Base-by-base conservation (phyloP, 2,329 filamentous ascomycete species). In the Lecanicillium sp. region DNA sequence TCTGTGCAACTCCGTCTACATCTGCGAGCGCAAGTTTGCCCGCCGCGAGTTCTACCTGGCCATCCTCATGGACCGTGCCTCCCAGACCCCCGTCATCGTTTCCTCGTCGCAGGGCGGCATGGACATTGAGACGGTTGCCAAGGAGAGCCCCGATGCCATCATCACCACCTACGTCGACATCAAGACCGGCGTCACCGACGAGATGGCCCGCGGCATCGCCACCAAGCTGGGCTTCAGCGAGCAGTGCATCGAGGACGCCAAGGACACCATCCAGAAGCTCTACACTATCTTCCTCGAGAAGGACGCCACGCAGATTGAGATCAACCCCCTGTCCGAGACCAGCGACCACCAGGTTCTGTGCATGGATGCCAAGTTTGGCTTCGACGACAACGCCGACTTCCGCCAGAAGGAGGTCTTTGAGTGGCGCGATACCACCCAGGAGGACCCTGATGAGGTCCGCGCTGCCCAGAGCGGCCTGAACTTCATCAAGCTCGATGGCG, bases 401-500 rank as follows among this genome's bases (percentile, higher is more conserved):
- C 83, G 92, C 62, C 92, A 98, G 71, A 85, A 96, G 78, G 90
- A 97, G 55, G 71, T 96, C 53, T 98, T 97, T 67, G 73, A 76
- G 52, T 94, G 84, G 87, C 85, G 92, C 66, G 92, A 98, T 63
- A 83, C 84, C 54, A 85, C 84, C 41, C 92, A 98, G 72, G 92
- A 98, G 71, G 92, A 98, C 65, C 69, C 90, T 39, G 92, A 98
- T 61, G 92, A 98, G 75, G 90, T 98, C 58, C 90, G 90, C 69
- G 92, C 92, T 56, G 89, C 89, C 57, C 74, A 94, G 77, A 89
- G 81, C 52, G 87, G 87, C 57, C 80, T 98, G 52, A 98, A 98
- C 81, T 98, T 98, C 74, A 98, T 98, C 78, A 98, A 98, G 80
- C 84, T 98, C 46, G 92, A 97, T 61, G 92, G 92, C 62, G 92